Evolutionary conservation across 116 monocot species (phyloP).

Genomic region (Posidonia oceanica): DNA sequence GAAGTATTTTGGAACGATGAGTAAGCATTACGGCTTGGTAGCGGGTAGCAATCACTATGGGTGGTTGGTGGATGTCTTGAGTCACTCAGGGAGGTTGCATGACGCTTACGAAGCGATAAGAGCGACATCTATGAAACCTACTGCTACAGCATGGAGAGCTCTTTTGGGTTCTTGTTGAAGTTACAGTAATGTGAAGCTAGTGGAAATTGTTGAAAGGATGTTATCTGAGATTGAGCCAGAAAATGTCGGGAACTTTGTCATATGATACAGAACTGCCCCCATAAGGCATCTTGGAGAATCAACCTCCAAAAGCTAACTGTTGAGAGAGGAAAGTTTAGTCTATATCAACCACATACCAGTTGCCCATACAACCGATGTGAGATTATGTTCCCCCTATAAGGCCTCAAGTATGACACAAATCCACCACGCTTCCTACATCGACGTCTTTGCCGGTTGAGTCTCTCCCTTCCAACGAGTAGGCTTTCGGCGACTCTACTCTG

Average conservation of each 20-base stretch:
- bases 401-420: too few relatives aligned
- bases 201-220: slow-evolving; percentile 42
- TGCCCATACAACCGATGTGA: too few relatives aligned
- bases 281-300: too few relatives aligned
- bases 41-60: slow-evolving; percentile 52
- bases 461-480: too few relatives aligned
- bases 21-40: slow-evolving; percentile 20
- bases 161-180: slow-evolving; percentile 54
- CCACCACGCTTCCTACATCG: too few relatives aligned
- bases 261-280: neutral
- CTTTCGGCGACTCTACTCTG: too few relatives aligned
- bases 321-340: too few relatives aligned
- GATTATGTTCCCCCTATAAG: too few relatives aligned
- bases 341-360: too few relatives aligned
- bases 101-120: slow-evolving; percentile 38
- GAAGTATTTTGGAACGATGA: slow-evolving; percentile 40
- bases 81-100: slow-evolving; percentile 48
- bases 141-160: slow-evolving; percentile 70
- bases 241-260: slow-evolving; percentile 56
- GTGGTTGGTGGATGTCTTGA: slow-evolving; percentile 75
- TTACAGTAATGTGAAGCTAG: slow-evolving; percentile 45
- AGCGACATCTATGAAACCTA: slow-evolving; percentile 39
- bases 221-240: slow-evolving; percentile 70
- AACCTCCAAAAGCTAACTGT: too few relatives aligned
- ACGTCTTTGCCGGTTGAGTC: too few relatives aligned